A percentile compares a stretch with the other conserved stretches of the same genome.
Conservation (phyloP, 257 asterid species). For the Nyctanthes arbortristis region DNA sequence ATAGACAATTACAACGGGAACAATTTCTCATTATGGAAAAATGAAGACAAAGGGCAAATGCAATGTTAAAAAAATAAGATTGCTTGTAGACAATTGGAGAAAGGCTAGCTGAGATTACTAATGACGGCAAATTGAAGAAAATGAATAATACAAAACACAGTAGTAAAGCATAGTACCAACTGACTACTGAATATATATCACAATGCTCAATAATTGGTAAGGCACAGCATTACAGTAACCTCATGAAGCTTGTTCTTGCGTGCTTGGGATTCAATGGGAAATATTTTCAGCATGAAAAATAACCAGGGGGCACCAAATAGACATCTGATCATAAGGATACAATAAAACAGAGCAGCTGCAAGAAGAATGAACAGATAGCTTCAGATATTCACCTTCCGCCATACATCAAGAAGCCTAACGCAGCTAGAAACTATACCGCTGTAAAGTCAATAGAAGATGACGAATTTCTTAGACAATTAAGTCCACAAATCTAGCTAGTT, state of each 20-base stretch:
- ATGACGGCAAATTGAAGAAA: too few species aligned
- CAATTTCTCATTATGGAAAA: too few species aligned
- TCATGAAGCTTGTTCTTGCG: slow-evolving; percentile 92
- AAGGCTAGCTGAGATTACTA: not conserved
- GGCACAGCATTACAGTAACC: slow-evolving; percentile 66
- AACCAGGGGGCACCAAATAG: slow-evolving; percentile 45
- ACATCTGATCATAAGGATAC: not conserved
- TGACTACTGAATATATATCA: not conserved
- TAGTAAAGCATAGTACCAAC: not conserved
- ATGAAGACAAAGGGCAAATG: too few species aligned
- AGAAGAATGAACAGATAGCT: slow-evolving; percentile 11
- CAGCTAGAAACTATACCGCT: slow-evolving; percentile 87
- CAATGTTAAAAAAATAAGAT: too few species aligned
- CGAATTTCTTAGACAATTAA: slow-evolving; percentile 29
- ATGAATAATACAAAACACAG: not conserved
- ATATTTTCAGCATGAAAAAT: slow-evolving; percentile 83
- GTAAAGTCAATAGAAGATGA: slow-evolving; percentile 43
- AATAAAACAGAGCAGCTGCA: slow-evolving; percentile 3
- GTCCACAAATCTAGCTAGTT: slow-evolving; percentile 10
- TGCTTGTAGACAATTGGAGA: too few species aligned
- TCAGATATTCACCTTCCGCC: slow-evolving; percentile 79
- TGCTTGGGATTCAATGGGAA: slow-evolving; percentile 95
- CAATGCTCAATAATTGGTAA: slow-evolving; percentile 12
- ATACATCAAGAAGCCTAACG: slow-evolving; percentile 84
- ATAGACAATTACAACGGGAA: too few species aligned